Base-by-base conservation (phyloP, 2,329 filamentous ascomycete species). In the Ilyonectria robusta region DNA sequence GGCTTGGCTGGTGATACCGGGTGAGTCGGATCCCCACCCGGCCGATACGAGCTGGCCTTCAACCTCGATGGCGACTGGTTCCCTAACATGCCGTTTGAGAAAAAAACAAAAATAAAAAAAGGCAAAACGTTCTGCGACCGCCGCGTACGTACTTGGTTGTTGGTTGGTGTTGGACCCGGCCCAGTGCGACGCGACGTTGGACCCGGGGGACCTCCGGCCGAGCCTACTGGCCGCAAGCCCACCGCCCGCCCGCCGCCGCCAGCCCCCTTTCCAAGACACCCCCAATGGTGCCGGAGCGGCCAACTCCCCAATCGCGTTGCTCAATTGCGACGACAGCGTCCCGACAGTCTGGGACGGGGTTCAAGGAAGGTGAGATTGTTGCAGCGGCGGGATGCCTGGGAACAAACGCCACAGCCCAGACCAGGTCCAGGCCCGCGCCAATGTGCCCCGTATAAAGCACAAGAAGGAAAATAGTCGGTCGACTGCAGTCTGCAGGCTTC, bases 281-380 rank as follows among this genome's bases (percentile, higher is more conserved):
- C 57, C 57, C 57, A 29, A 51, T 59, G 50, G 53, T 23, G 42
- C 70, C 33, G 40, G 15, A 17, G 15, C 40, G n/a, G 29, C 50
- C 50, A 35, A 21, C 61, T 63, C 66, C 65, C 72, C 72, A 74
- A 73, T 73, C 66, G 61, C 46, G 42, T 67, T 31, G 59, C 51
- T 60, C 71, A 13, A 65, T 62, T 54, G 42, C 51, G 48, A 67
- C 50, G 59, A 62, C 47, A 50, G 54, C 17, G 72, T 69, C 72
- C 72, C 72, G 72, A 72, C 72, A 73, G 72, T 63, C 47, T 60
- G 72, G 72, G 59, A 69, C 69, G 53, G 67, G 72, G 65, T 73
- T 70, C 61, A 66, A 51, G 58, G 61, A 60, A 70, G 56, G 67
- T 68, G 69, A 73, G 70, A 73, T 73, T 73, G 72, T 70, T 68